These are phyloP conservation scores for Geopyxis carbonaria DNA, from an alignment of 495 filamentous ascomycete genomes.

Conservation along the genomic window DNA sequence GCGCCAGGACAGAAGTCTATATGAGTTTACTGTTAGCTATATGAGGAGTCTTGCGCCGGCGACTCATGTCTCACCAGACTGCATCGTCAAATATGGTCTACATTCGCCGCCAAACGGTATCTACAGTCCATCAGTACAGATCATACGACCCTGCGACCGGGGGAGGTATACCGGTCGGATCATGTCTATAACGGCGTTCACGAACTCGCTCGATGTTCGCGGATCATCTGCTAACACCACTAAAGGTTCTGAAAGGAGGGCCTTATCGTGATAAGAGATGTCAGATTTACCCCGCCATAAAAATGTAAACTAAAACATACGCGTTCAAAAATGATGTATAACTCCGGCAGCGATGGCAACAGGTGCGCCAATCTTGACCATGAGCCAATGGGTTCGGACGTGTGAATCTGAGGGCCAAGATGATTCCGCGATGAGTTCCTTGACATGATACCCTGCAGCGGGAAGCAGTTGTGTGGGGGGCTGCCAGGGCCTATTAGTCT, in stretches of 20 bases:
- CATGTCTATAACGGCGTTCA: slow-evolving; percentile 19
- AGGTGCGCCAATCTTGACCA: slow-evolving; percentile 23
- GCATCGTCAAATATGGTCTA: slow-evolving; percentile 24
- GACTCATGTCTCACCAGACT: slow-evolving; percentile 19
- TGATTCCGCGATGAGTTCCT: slow-evolving; percentile 16
- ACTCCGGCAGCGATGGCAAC: slow-evolving; percentile 20
- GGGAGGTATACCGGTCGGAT: slow-evolving; percentile 21
- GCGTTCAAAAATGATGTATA: slow-evolving; percentile 25
- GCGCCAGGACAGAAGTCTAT: slow-evolving; percentile 21
- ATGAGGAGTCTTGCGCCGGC: too few relatives aligned
- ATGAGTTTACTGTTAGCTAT: background rate
- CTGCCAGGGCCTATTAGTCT: slow-evolving; percentile 6
- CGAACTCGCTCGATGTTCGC: slow-evolving; percentile 23
- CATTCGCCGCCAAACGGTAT: slow-evolving; percentile 24
- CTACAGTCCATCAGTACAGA: slow-evolving; percentile 13
- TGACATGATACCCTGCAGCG: slow-evolving; percentile 22
- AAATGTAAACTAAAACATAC: slow-evolving; percentile 9
- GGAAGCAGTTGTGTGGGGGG: slow-evolving; percentile 23
- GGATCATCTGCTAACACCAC: slow-evolving; percentile 24
- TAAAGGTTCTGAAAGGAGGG: slow-evolving; percentile 22
- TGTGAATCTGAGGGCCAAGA: slow-evolving; percentile 22
- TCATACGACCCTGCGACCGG: slow-evolving; percentile 1
- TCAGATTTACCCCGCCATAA: background rate
- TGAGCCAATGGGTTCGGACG: slow-evolving; percentile 21
- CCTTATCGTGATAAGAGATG: slow-evolving; percentile 10